phyloP scores from a whole-genome alignment of 1,139 yeast genomes.

The Sugiyamaella grinbergsii region DNA sequence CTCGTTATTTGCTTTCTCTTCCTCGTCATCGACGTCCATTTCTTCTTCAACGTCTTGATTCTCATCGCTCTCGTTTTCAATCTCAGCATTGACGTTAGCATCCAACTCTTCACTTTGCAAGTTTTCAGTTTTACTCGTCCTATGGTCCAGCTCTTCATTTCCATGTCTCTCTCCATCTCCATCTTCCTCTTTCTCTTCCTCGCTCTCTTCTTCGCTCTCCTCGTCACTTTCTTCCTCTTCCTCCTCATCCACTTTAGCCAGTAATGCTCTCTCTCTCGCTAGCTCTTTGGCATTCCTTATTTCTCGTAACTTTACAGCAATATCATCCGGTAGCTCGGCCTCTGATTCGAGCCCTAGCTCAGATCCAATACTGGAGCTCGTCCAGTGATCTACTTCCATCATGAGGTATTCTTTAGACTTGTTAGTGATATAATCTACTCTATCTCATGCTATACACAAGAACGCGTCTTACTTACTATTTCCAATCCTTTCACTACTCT shows the following conservation, averaged over 20 bases:
- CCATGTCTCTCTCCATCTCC: neutral
- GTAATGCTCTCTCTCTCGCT: neutral
- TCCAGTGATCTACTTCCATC: slow-evolving; percentile 15
- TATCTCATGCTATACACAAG: neutral
- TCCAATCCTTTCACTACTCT: neutral
- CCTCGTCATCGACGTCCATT: slow-evolving; percentile 1
- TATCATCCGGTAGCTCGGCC: slow-evolving; percentile 12
- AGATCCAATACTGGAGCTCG: slow-evolving; percentile 7
- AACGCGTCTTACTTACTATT: slow-evolving; percentile 3
- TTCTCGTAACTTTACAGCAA: neutral
- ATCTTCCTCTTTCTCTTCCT: slow-evolving; percentile 2
- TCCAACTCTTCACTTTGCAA: neutral
- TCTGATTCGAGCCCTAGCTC: slow-evolving; percentile 15
- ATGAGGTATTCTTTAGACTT: neutral
- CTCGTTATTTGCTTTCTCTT: neutral
- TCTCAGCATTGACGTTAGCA: neutral
- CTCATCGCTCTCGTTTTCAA: neutral
- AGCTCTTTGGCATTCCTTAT: neutral
- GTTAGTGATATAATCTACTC: neutral
- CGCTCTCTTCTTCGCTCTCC: neutral
- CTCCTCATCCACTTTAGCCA: slow-evolving; percentile 1
- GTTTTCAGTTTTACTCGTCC: neutral
- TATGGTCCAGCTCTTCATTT: neutral
- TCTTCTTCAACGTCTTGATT: neutral
- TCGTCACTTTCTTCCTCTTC: neutral